phyloP scores from a whole-genome alignment of 768 basidiomycete species.

The Steccherinum ochraceum region DNA sequence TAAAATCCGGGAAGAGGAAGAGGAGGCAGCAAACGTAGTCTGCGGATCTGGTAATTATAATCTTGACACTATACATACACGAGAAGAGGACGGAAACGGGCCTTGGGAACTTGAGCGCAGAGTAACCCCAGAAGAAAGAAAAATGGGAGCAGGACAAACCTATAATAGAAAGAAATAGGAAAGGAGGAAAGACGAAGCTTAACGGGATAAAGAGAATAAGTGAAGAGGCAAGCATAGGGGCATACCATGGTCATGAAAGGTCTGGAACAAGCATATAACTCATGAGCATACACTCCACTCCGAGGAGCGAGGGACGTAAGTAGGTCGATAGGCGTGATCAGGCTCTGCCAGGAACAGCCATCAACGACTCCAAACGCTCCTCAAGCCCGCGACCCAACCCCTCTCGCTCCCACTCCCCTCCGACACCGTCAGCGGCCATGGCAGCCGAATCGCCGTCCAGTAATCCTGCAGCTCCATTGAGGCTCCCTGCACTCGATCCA shows the following conservation, averaged over 20 bases:
- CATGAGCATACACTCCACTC: background rate
- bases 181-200: background rate
- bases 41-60: too few species aligned
- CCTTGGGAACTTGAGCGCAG: too few species aligned
- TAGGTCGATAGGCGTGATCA: too few species aligned
- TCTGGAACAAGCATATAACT: background rate
- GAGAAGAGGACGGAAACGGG: too few species aligned
- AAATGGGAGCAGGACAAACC: background rate
- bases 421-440: slow-evolving; percentile 50
- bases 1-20: too few species aligned
- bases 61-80: too few species aligned
- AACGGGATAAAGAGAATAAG: background rate
- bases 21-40: too few species aligned
- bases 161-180: background rate
- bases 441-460: slow-evolving; percentile 10
- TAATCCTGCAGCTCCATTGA: slow-evolving; percentile 10
- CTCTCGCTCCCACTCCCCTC: slow-evolving; percentile 86
- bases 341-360: slow-evolving; percentile 16
- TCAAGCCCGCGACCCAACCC: slow-evolving; percentile 79
- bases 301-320: background rate
- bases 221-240: background rate
- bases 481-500: slow-evolving; percentile 24
- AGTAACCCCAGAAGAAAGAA: too few species aligned
- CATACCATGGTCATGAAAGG: too few species aligned
- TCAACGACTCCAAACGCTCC: slow-evolving; percentile 67